A percentile compares a stretch with the other conserved stretches of the same genome.
Evolutionary conservation across 345 rosid species (phyloP).

Genomic region (Pelargonium nanum): DNA sequence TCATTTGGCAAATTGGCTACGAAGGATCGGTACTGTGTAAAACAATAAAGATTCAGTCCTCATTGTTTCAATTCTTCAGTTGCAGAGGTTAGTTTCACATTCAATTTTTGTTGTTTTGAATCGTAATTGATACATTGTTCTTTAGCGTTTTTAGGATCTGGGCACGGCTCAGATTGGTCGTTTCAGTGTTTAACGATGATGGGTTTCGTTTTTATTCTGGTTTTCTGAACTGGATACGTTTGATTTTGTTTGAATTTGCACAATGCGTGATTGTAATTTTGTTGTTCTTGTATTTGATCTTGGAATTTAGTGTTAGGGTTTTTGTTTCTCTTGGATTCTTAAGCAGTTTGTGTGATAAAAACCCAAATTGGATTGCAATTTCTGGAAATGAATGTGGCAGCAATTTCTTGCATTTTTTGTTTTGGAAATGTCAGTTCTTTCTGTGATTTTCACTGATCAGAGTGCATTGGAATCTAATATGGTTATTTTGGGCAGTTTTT

Average conservation of each 20-base stretch:
- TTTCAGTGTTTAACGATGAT: no score
- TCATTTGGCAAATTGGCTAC: neutral
- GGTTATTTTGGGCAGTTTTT: neutral
- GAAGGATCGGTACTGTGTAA: neutral
- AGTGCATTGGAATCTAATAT: no score
- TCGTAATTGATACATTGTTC: neutral
- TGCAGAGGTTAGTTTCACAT: neutral
- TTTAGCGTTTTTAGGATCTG: neutral
- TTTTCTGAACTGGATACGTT: neutral
- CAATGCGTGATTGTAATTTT: neutral
- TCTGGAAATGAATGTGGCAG: neutral
- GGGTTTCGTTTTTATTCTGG: neutral
- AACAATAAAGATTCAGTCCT: neutral
- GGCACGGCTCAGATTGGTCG: no score
- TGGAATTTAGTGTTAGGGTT: neutral
- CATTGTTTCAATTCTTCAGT: neutral
- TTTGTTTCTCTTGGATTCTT: neutral
- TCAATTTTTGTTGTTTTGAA: neutral
- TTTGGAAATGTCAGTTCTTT: neutral
- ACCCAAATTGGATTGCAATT: neutral
- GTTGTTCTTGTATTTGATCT: neutral
- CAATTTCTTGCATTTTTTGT: neutral
- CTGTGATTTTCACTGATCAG: neutral
- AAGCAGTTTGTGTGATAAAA: neutral
- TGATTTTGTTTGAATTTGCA: neutral